Evolutionary conservation across 345 rosid species (phyloP), one percentile per base, ranked within the genome.

Genomic region (Salix udensis): DNA sequence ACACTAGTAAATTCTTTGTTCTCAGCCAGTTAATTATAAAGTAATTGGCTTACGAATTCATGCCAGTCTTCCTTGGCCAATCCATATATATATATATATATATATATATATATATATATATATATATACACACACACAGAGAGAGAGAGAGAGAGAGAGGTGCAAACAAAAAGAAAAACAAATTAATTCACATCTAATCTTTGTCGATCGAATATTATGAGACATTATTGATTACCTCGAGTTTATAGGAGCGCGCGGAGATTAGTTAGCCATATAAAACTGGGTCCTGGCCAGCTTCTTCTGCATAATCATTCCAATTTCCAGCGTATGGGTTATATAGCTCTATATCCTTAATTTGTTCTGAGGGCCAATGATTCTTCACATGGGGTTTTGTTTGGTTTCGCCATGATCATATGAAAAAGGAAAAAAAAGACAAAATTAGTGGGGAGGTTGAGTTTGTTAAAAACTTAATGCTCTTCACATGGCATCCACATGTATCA

Each of bases 401-500:
- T 78, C 39, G 42, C 69, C 15, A 61, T 67, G 61, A 76, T 78
- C 67, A 75, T 37, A 70, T 70, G 65, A 44, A 69, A 39, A 61
- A 69, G 65, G 37, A 2, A 21, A 3, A 0, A 0, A 9, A 55
- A 2, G n/a, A 44, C 23, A 7, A 67, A 31, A 39, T 62, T 55
- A 53, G 79, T 10, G 73, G 76, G 77, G 80, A 70, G 78, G 80
- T 52, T 66, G 81, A 76, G 79, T 73, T 76, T 55, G 78, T 70
- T 71, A 68, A 46, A 68, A 37, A 74, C 65, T 82, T 71, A 84
- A 79, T 79, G 83, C 72, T 34, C 84, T 74, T 77, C 87, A 85
- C 88, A 84, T 84, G 92, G 82, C 81, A 73, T 37, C 76, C 88
- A 86, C 90, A 86, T 89, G 92, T 86, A 79, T 53, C 60, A 14